Evolutionary conservation across 2,329 filamentous ascomycete species (phyloP).

Genomic region (Epichloe uncinata): DNA sequence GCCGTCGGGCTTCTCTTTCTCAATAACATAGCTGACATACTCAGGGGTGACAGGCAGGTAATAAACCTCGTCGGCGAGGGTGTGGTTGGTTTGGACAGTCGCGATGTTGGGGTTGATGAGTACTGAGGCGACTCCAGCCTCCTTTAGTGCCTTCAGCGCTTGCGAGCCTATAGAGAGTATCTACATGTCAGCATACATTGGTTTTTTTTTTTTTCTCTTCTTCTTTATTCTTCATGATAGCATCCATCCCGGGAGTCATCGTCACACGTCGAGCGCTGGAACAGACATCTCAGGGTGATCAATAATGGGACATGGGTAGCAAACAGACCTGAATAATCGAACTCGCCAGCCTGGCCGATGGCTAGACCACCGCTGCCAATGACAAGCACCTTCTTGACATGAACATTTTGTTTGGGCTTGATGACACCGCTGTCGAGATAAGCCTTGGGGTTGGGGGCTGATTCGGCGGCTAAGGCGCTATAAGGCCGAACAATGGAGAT

Average conservation of each 20-base stretch:
- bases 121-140: slow-evolving; percentile 81
- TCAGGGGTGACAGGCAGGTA: slow-evolving; percentile 95
- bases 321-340: slow-evolving; percentile 85
- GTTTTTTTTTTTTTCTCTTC: background rate
- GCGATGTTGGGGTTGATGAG: slow-evolving; percentile 98
- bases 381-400: slow-evolving; percentile 94
- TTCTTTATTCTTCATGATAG: background rate
- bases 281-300: background rate
- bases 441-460: slow-evolving; percentile 69
- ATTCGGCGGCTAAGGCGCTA: slow-evolving; percentile 38
- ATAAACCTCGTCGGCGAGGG: slow-evolving; percentile 93
- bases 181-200: slow-evolving; percentile 8
- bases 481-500: slow-evolving; percentile 29
- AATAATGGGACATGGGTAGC: background rate
- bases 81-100: slow-evolving; percentile 95
- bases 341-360: slow-evolving; percentile 96
- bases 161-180: slow-evolving; percentile 57
- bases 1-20: slow-evolving; percentile 88
- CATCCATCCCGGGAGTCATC: background rate
- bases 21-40: slow-evolving; percentile 95
- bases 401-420: slow-evolving; percentile 62
- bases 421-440: slow-evolving; percentile 83
- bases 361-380: slow-evolving; percentile 91
- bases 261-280: background rate
- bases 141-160: slow-evolving; percentile 91